A percentile compares a stretch with the other conserved stretches of the same genome.
These are phyloP conservation scores for Tolypocladium guangdongense DNA, from an alignment of 2,329 filamentous ascomycete species.

Conservation along the genomic window DNA sequence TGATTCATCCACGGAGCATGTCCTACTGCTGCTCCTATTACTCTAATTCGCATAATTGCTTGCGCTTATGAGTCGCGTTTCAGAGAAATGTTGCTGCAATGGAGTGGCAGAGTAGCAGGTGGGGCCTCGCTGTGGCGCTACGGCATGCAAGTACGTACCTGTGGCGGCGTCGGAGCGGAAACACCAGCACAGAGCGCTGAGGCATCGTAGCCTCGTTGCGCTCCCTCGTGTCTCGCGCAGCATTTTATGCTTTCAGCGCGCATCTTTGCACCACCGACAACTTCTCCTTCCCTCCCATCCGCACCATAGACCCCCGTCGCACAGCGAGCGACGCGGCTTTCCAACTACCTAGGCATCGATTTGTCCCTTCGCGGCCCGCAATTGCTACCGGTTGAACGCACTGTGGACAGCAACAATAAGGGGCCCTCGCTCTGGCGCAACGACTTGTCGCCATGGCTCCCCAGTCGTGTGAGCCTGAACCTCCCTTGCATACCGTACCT, in stretches of 20 bases:
- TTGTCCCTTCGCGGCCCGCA: background rate
- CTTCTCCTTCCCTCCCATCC: background rate
- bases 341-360: background rate
- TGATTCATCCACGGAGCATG: background rate
- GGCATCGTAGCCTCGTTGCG: constrained; percentile 8
- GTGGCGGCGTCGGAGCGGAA: background rate
- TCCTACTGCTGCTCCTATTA: no score
- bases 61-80: background rate
- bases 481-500: constrained; percentile 5
- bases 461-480: constrained; percentile 14
- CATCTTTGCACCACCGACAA: background rate
- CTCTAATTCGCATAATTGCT: no score
- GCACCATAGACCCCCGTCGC: background rate
- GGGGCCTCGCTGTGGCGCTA: background rate
- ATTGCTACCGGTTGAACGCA: background rate
- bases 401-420: background rate
- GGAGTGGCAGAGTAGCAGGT: no score
- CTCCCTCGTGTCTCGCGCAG: background rate
- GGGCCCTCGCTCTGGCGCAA: background rate
- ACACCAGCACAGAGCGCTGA: background rate
- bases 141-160: background rate
- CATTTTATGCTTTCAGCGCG: background rate
- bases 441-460: constrained; percentile 14
- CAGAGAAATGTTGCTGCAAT: background rate
- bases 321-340: background rate